Base-by-base conservation (phyloP, 2,329 filamentous ascomycete species). In the Trichophyton simii region DNA sequence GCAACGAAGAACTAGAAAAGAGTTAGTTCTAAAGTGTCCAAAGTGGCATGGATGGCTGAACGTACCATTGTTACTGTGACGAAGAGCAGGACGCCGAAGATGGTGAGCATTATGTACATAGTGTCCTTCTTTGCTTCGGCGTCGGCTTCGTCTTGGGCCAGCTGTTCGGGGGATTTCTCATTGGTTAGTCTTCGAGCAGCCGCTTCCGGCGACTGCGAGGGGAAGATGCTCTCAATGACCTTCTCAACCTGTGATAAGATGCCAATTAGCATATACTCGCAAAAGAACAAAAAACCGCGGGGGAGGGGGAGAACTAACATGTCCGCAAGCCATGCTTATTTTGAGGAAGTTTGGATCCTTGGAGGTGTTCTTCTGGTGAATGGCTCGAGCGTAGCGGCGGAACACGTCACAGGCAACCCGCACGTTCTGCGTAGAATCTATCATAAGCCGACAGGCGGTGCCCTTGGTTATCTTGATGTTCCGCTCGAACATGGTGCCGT, bases 391-490 rank as follows among this genome's bases (percentile, higher is more conserved):
- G 69, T 95, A 95, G 67, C 76, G 80, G 69, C 83, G 83, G 80
- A 97, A 97, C 11, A 90, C 83, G 4, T 90, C 86, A 72, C 88
- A 95, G 3, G 95, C 83, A 0, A 88, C 79, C 61, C 82, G 81
- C 59, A 97, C 80, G 72, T 96, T 96, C 72, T 97, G 92, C 5
- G 92, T 95, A 9, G 89, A 95, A 69, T 96, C 84, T 64, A 86
- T 82, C 94, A 99, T 97, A 68, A 97, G 79, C 67, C 87, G 81
- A 73, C 94, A 97, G 42, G 94, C 91, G 67, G 92, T 84, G 36
- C 94, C 94, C 78, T 96, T 97, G 62, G 89, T 92, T 75, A 99
- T 96, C 79, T 99, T 99, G 77, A 99, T 79, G 70, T 96, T 94
- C 66, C 82, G 85, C 72, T 92, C 77, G 72, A 96, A 95, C 62